Conservation (phyloP, 2,329 filamentous ascomycete genomes). For the Neurospora crassa region DNA sequence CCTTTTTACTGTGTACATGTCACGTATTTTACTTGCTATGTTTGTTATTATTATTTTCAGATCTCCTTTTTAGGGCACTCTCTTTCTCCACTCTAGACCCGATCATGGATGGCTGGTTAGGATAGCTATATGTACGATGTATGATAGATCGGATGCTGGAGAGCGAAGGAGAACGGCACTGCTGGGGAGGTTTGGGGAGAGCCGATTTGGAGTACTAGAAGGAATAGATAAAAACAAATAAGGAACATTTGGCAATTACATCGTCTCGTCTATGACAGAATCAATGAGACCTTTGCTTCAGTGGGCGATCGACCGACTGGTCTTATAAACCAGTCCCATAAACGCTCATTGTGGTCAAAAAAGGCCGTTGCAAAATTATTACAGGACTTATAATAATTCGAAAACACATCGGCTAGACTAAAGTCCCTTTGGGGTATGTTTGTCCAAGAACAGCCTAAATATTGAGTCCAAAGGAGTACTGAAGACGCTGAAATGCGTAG, state of each 20-base stretch:
- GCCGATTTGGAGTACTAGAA: neutral
- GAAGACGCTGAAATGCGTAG: too few species aligned
- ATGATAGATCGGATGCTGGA: neutral
- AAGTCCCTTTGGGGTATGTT: too few species aligned
- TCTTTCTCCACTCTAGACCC: neutral
- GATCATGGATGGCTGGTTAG: neutral
- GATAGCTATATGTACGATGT: neutral
- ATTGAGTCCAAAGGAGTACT: too few species aligned
- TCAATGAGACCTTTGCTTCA: too few species aligned
- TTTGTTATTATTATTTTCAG: neutral
- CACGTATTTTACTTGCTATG: neutral
- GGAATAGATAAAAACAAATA: neutral
- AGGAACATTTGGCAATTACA: neutral
- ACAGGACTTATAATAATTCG: too few species aligned
- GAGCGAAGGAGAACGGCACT: neutral
- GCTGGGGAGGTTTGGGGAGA: neutral
- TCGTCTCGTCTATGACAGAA: too few species aligned
- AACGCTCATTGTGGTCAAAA: too few species aligned
- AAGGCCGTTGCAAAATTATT: too few species aligned
- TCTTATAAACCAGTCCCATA: too few species aligned
- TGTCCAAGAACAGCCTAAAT: too few species aligned
- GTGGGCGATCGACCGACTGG: too few species aligned
- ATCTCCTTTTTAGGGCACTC: neutral
- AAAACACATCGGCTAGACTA: too few species aligned
- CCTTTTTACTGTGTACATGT: neutral